Evolutionary conservation across 164 flowering plant species (phyloP).

Genomic region (Vitis vinifera): ASM3070453v1 NC_081821.1:1176001-1176500

Average conservation of each 20-base stretch:
- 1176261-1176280: slow-evolving; percentile 56
- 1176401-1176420: too few species aligned
- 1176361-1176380: too few species aligned
- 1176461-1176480: too few species aligned
- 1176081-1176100: slow-evolving; percentile 84
- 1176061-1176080: slow-evolving; percentile 84
- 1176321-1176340: slow-evolving; percentile 70
- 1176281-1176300: slow-evolving; percentile 37
- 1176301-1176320: slow-evolving; percentile 55
- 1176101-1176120: slow-evolving; percentile 43
- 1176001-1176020: slow-evolving; percentile 89
- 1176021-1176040: slow-evolving; percentile 75
- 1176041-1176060: slow-evolving; percentile 67
- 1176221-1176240: slow-evolving; percentile 26
- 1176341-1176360: too few species aligned
- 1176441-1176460: too few species aligned
- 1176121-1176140: slow-evolving; percentile 14
- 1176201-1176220: slow-evolving; percentile 25
- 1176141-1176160: slow-evolving; percentile 17
- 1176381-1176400: too few species aligned
- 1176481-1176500: too few species aligned
- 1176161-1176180: slow-evolving; percentile 26
- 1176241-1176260: slow-evolving; percentile 35
- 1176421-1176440: too few species aligned
- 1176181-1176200: slow-evolving; percentile 33